Conservation (phyloP, 495 filamentous ascomycete genomes). For the Neurospora sublineolata region DNA sequence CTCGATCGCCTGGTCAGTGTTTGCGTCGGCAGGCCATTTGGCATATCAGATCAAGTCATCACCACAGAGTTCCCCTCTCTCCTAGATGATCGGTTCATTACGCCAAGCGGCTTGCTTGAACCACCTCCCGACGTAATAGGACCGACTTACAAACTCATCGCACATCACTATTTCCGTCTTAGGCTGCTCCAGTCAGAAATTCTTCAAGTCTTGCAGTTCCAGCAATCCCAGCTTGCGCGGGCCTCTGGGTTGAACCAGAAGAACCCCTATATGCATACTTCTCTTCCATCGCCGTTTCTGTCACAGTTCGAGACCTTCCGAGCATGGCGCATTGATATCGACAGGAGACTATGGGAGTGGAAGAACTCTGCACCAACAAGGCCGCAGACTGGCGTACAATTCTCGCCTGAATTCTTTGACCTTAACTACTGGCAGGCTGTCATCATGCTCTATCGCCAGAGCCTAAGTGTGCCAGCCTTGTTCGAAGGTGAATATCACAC, state of each 20-base stretch:
- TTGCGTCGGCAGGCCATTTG: conserved; percentile 87
- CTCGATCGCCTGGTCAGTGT: conserved; percentile 85
- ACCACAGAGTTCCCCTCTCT: conserved; percentile 88
- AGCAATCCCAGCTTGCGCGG: conserved; percentile 60
- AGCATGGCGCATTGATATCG: conserved; percentile 80
- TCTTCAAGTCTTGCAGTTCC: conserved; percentile 81
- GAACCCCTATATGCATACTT: conserved; percentile 65
- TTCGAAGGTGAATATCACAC: conserved; percentile 69
- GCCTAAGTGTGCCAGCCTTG: conserved; percentile 72
- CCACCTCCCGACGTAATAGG: conserved; percentile 35
- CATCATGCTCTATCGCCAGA: conserved; percentile 91
- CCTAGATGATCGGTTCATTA: conserved; percentile 81
- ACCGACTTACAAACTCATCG: conserved; percentile 78
- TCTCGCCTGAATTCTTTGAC: conserved; percentile 77
- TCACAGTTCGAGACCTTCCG: conserved; percentile 74
- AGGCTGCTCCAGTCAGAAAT: conserved; percentile 93
- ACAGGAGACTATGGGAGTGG: conserved; percentile 76
- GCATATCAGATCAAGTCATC: conserved; percentile 85
- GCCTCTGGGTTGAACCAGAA: conserved; percentile 42
- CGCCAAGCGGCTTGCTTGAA: conserved; percentile 59
- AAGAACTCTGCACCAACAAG: conserved; percentile 68
- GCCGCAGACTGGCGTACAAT: conserved; percentile 70
- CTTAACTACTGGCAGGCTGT: conserved; percentile 98
- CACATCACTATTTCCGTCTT: conserved; percentile 84
- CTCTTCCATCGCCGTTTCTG: conserved; percentile 75